phyloP scores from a whole-genome alignment of 805 yeast species.

The Ogataea wickerhamii region DNA sequence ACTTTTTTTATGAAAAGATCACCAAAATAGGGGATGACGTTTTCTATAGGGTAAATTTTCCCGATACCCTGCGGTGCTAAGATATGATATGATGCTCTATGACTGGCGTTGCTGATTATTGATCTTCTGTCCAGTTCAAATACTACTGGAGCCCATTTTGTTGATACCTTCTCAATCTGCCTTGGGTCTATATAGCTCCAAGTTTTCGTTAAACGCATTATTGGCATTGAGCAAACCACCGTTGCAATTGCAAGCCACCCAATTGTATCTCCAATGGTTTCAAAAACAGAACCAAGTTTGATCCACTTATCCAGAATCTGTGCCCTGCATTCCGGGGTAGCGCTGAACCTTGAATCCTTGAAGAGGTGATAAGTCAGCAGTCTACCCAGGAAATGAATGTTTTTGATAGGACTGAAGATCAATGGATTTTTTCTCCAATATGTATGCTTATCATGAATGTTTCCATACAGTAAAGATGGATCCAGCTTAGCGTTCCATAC shows the following conservation, averaged over 20 bases:
- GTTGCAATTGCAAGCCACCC: conserved; percentile 92
- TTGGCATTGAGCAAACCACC: conserved; percentile 74
- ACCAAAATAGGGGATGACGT: conserved; percentile 87
- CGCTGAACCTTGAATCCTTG: conserved; percentile 38
- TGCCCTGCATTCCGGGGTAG: conserved; percentile 49
- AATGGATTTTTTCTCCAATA: conserved; percentile 66
- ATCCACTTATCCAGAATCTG: conserved; percentile 77
- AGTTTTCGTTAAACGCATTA: conserved; percentile 65
- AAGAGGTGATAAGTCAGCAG: conserved; percentile 68
- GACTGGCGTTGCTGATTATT: conserved; percentile 52
- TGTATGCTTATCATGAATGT: conserved; percentile 40
- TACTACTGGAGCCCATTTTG: conserved; percentile 91
- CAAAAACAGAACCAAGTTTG: conserved; percentile 71
- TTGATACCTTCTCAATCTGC: conserved; percentile 55
- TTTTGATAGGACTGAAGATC: conserved; percentile 60
- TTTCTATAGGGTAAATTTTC: conserved; percentile 63
- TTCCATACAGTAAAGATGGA: conserved; percentile 65
- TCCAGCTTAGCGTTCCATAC: conserved; percentile 81
- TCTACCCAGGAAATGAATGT: conserved; percentile 76
- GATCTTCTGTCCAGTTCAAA: conserved; percentile 82
- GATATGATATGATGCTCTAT: conserved; percentile 62
- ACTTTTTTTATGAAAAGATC: conserved; percentile 61
- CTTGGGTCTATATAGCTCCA: conserved; percentile 72
- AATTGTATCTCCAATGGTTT: conserved; percentile 84
- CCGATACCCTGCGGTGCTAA: conserved; percentile 90